Percentiles rank a stretch among this genome's conserved stretches.
These are phyloP conservation scores for Harringtonia lauricola DNA, from an alignment of 2,329 filamentous ascomycete genomes.

Conservation along the genomic window DNA sequence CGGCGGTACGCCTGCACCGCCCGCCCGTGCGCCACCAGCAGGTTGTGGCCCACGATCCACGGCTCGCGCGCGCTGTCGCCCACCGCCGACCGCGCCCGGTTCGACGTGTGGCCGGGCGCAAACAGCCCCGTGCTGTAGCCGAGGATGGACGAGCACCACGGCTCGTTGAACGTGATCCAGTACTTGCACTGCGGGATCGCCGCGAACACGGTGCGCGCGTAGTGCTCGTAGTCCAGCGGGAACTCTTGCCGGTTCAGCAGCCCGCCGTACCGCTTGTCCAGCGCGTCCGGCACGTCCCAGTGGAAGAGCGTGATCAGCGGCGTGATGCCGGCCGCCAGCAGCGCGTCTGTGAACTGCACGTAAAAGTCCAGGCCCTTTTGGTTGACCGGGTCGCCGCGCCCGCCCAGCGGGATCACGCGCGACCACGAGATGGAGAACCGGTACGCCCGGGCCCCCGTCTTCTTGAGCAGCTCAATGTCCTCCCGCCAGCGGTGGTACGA, in stretches of 20 bases:
- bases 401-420: constrained; percentile 76
- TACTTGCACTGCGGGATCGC: constrained; percentile 67
- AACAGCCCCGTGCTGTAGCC: constrained; percentile 70
- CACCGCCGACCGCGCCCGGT: constrained; percentile 56
- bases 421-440: constrained; percentile 81
- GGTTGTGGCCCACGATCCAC: constrained; percentile 73
- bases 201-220: constrained; percentile 65
- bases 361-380: constrained; percentile 69
- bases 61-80: constrained; percentile 69
- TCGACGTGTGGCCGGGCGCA: constrained; percentile 72
- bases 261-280: constrained; percentile 74
- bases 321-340: constrained; percentile 63
- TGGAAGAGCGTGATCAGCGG: constrained; percentile 79
- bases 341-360: constrained; percentile 65
- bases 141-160: constrained; percentile 73
- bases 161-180: constrained; percentile 90
- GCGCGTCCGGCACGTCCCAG: constrained; percentile 73
- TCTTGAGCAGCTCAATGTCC: constrained; percentile 69
- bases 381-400: constrained; percentile 73
- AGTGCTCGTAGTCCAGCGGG: constrained; percentile 68
- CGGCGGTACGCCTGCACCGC: constrained; percentile 76
- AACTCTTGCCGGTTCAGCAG: constrained; percentile 75
- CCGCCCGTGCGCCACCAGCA: constrained; percentile 68
- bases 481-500: constrained; percentile 71
- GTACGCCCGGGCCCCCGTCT: constrained; percentile 62